Percentiles rank a stretch among this genome's conserved stretches.
Conservation (phyloP, 73 alveolate species). For the Paramecium tetraurelia region DNA sequence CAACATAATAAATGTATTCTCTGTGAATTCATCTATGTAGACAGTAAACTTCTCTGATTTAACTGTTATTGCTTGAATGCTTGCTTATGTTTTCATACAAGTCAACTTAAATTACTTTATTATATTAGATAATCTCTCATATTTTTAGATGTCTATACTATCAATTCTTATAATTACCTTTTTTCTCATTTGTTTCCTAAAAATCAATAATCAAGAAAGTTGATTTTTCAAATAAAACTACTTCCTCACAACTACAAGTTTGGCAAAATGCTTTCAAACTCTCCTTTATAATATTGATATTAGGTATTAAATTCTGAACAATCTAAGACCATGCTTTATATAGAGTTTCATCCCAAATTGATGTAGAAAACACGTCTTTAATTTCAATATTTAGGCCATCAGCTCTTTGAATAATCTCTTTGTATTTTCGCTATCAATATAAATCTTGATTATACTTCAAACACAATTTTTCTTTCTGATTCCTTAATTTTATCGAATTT, state of each 20-base stretch:
- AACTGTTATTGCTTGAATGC: slow-evolving; percentile 39
- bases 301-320: slow-evolving; percentile 87
- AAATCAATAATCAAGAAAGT: slow-evolving; percentile 91
- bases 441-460: slow-evolving; percentile 48
- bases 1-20: slow-evolving; percentile 56
- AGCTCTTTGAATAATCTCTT: slow-evolving; percentile 76
- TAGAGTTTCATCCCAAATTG: slow-evolving; percentile 97
- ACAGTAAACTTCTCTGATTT: slow-evolving; percentile 15
- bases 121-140: slow-evolving; percentile 54
- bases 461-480: slow-evolving; percentile 64
- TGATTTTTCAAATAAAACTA: slow-evolving; percentile 94
- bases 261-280: slow-evolving; percentile 82
- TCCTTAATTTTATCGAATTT: slow-evolving; percentile 76
- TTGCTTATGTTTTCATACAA: slow-evolving; percentile 47
- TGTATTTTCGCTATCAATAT: slow-evolving; percentile 64
- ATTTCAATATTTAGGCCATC: slow-evolving; percentile 80
- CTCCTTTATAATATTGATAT: slow-evolving; percentile 74
- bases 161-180: not conserved
- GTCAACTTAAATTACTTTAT: slow-evolving; percentile 55
- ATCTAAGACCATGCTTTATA: slow-evolving; percentile 98
- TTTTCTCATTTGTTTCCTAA: slow-evolving; percentile 36
- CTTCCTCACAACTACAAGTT: slow-evolving; percentile 88
- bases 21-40: slow-evolving; percentile 48
- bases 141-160: slow-evolving; percentile 16
- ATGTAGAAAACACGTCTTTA: slow-evolving; percentile 77